Evolutionary conservation across 257 asterid species (phyloP).

Genomic region (Solanum paucissectum): DNA sequence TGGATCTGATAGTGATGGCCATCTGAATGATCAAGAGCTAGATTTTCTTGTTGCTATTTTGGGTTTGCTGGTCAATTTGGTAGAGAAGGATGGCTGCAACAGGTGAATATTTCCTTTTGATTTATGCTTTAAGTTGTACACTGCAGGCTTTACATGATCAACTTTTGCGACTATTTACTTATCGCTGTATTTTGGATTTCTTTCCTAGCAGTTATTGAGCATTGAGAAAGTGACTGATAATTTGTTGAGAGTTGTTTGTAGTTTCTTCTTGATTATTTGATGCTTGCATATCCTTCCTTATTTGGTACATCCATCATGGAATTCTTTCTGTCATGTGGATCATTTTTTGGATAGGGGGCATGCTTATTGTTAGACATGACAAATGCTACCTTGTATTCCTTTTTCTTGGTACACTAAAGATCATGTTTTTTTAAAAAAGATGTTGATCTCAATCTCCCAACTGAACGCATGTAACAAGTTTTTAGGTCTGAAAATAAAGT

Average conservation of each 20-base stretch:
- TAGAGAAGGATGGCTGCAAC: conserved; percentile 59
- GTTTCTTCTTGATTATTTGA: not conserved
- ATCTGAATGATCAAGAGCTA: conserved; percentile 56
- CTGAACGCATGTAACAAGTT: not conserved
- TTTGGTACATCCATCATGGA: not conserved
- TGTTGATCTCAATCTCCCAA: not conserved
- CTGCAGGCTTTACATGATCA: conserved; percentile 2
- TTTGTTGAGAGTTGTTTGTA: not conserved
- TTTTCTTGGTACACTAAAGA: not conserved
- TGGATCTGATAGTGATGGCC: conserved; percentile 19
- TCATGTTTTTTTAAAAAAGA: not conserved
- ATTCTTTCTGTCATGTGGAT: not conserved
- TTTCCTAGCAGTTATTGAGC: not conserved
- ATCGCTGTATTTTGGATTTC: not conserved
- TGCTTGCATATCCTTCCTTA: not conserved
- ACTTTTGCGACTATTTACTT: not conserved
- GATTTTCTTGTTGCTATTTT: conserved; percentile 74
- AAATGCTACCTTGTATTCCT: not conserved
- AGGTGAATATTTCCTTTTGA: conserved; percentile 26
- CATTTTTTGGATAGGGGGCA: not conserved
- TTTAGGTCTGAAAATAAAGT: not conserved
- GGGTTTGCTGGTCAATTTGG: conserved; percentile 84
- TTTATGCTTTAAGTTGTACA: not conserved
- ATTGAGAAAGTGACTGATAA: not conserved
- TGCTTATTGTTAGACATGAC: not conserved